Percentiles rank a stretch among this genome's conserved stretches.
These are phyloP conservation scores for Didymella exigua DNA, from an alignment of 2,329 filamentous ascomycete species.

Conservation along the genomic window DNA sequence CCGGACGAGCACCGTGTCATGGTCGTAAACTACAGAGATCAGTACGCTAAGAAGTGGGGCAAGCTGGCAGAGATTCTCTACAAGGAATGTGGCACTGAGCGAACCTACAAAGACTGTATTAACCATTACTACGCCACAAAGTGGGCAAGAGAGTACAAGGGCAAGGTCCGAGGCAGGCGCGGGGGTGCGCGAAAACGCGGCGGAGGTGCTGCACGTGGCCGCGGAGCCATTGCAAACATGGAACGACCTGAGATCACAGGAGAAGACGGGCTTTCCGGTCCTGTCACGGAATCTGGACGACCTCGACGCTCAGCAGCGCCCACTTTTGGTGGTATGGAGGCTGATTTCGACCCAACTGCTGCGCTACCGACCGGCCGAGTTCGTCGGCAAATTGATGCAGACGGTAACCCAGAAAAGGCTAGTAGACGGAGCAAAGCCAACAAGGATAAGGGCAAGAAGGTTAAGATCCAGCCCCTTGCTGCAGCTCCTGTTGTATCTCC, in stretches of 20 bases:
- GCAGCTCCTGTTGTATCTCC: constrained; percentile 45
- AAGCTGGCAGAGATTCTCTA: constrained; percentile 70
- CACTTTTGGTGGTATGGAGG: constrained; percentile 70
- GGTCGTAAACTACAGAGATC: constrained; percentile 73
- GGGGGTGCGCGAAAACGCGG: constrained; percentile 38
- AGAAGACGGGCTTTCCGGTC: constrained; percentile 47
- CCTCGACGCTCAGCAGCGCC: constrained; percentile 66
- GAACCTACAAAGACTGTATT: constrained; percentile 80
- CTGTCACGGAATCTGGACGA: constrained; percentile 56
- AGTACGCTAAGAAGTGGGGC: constrained; percentile 80
- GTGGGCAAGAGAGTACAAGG: constrained; percentile 75
- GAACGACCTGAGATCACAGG: constrained; percentile 48
- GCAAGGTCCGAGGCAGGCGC: constrained; percentile 61
- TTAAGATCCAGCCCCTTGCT: constrained; percentile 51
- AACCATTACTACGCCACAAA: constrained; percentile 86
- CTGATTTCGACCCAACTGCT: constrained; percentile 62
- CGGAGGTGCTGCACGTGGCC: constrained; percentile 53
- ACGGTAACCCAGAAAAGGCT: constrained; percentile 44
- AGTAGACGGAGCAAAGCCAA: constrained; percentile 50
- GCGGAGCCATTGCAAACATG: constrained; percentile 63
- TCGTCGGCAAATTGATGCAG: constrained; percentile 40
- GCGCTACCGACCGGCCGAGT: constrained; percentile 44
- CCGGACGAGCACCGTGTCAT: constrained; percentile 72
- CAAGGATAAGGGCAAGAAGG: constrained; percentile 50
- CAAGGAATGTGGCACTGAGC: constrained; percentile 55